Percentiles rank a stretch among this genome's conserved stretches.
Evolutionary conservation across 1,139 yeast genomes (phyloP).

Genomic region (Debaryomyces sp.): DNA sequence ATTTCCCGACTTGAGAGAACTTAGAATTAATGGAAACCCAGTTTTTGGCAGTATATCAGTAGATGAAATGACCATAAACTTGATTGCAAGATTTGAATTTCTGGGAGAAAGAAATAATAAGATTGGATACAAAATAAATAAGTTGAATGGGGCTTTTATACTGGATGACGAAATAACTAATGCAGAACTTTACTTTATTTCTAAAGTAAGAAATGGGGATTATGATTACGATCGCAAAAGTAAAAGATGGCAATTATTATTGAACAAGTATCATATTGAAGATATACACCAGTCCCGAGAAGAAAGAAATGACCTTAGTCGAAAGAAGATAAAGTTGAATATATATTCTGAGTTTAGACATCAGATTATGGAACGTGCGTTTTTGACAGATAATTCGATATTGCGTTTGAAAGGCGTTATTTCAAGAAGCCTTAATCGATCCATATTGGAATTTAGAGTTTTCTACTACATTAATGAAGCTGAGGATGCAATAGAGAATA

Average conservation of each 20-base stretch:
- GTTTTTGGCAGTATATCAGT: conserved; percentile 35
- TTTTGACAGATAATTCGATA: conserved; percentile 29
- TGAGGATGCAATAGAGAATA: conserved; percentile 11
- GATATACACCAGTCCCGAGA: background rate
- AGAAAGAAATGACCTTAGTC: background rate
- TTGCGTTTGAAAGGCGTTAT: conserved; percentile 31
- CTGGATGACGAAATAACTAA: conserved; percentile 52
- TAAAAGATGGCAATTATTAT: conserved; percentile 29
- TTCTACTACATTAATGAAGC: conserved; percentile 21
- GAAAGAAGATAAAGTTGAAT: conserved; percentile 16
- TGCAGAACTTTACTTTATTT: conserved; percentile 69
- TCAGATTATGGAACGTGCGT: conserved; percentile 16
- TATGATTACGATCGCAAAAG: conserved; percentile 25
- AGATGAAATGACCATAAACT: conserved; percentile 40
- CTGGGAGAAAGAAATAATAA: conserved; percentile 8
- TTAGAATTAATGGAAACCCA: conserved; percentile 59
- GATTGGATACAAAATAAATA: conserved; percentile 22
- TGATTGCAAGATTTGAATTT: conserved; percentile 54
- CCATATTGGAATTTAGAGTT: conserved; percentile 22
- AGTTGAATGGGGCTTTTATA: conserved; percentile 61
- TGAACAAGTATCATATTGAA: conserved; percentile 25
- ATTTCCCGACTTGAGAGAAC: conserved; percentile 42
- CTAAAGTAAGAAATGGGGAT: conserved; percentile 44
- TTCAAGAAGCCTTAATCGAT: conserved; percentile 14
- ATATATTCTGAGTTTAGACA: conserved; percentile 10